Conservation (phyloP, 441 rosid genomes). For the Populus trichocarpa region DNA sequence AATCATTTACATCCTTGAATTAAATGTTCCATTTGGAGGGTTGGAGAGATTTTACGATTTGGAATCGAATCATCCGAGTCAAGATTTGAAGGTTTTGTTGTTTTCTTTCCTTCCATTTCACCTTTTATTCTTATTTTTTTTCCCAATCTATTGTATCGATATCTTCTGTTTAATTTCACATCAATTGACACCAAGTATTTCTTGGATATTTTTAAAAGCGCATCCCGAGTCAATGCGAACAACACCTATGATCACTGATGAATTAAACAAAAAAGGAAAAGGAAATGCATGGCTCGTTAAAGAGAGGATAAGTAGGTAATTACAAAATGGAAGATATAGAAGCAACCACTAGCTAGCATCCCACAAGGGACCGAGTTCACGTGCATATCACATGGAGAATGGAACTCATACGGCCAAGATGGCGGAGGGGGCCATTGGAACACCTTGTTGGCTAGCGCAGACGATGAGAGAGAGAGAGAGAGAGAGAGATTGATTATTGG, state of each 20-base stretch:
- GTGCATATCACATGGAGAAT: slow-evolving; percentile 40
- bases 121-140: not conserved
- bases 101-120: not conserved
- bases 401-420: slow-evolving; percentile 36
- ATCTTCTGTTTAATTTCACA: not conserved
- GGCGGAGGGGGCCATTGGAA: not conserved
- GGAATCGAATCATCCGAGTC: not conserved
- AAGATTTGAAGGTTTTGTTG: not conserved
- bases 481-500: not conserved
- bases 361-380: slow-evolving; percentile 39
- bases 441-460: slow-evolving; percentile 4
- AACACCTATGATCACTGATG: no score
- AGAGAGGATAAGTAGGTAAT: no score
- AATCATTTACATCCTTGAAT: not conserved
- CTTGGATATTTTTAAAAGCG: not conserved
- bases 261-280: no score
- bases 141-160: not conserved
- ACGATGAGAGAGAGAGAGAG: not conserved
- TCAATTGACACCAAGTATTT: not conserved
- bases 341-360: no score
- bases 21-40: not conserved
- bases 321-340: no score
- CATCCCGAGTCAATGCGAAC: not conserved
- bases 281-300: no score
- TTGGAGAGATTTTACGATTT: not conserved